A percentile compares a stretch with the other conserved stretches of the same genome.
phyloP scores from a whole-genome alignment of 1,139 yeast species.

The Lodderomyces elongisporus region DNA sequence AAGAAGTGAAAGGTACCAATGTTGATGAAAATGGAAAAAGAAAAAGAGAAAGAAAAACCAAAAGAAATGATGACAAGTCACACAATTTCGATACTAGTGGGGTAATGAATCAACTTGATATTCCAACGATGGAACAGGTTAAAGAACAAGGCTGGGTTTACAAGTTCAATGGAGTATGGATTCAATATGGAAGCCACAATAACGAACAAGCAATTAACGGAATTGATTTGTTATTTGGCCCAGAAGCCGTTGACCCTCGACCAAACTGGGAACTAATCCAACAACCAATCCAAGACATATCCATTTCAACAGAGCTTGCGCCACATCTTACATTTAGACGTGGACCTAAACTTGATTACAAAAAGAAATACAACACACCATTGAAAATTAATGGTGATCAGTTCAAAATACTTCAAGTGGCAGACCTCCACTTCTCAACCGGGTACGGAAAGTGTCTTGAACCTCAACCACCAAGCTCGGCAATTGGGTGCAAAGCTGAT shows the following conservation, averaged over 20 bases:
- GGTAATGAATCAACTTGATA: constrained; percentile 5
- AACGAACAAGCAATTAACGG: constrained; percentile 32
- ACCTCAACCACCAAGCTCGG: constrained; percentile 48
- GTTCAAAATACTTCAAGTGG: constrained; percentile 76
- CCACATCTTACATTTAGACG: constrained; percentile 29
- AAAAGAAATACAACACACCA: constrained; percentile 12
- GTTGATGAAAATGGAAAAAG: not conserved
- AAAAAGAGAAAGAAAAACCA: not conserved
- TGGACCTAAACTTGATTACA: constrained; percentile 22
- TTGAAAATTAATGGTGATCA: constrained; percentile 30
- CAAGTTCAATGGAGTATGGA: constrained; percentile 31
- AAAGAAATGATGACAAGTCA: not conserved
- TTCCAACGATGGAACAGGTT: constrained; percentile 31
- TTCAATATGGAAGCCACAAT: constrained; percentile 33
- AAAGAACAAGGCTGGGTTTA: constrained; percentile 32
- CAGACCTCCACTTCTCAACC: constrained; percentile 81
- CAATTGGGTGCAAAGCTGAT: constrained; percentile 64
- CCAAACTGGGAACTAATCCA: constrained; percentile 55
- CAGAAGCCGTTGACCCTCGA: constrained; percentile 72
- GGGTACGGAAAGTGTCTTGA: constrained; percentile 74
- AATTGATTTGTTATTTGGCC: constrained; percentile 66
- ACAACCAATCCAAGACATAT: constrained; percentile 21
- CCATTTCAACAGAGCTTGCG: constrained; percentile 17
- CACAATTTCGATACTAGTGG: too few species aligned
- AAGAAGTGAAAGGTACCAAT: not conserved